A percentile compares a stretch with the other conserved stretches of the same genome.
Conservation (phyloP, 106 monocot species). For the Dendrobium catenatum region DNA sequence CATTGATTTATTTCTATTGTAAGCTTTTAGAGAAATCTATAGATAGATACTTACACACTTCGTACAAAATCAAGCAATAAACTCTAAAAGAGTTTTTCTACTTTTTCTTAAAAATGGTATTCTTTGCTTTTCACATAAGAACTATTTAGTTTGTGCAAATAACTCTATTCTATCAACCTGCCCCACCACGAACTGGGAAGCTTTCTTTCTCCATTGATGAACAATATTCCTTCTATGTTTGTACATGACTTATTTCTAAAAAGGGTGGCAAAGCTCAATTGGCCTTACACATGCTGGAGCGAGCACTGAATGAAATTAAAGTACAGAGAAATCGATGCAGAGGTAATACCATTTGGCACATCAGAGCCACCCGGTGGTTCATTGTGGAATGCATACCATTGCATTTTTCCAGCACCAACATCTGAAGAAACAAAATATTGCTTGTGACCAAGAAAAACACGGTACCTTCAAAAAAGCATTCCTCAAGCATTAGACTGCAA, state of each 20-base stretch:
- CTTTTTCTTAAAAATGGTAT: too few species aligned
- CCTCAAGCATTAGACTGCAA: neutral
- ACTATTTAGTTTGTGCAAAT: neutral
- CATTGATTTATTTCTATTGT: too few species aligned
- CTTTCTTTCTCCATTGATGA: neutral
- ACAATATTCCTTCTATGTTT: neutral
- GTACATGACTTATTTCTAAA: neutral
- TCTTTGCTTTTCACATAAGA: neutral
- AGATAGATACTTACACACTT: too few species aligned
- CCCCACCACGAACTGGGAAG: neutral
- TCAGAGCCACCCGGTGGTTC: conserved; percentile 89
- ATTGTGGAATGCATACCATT: conserved; percentile 99
- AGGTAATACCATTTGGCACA: conserved; percentile 67
- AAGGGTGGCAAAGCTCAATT: neutral
- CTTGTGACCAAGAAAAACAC: conserved; percentile 98
- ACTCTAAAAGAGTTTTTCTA: too few species aligned
- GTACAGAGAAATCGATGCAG: conserved; percentile 8
- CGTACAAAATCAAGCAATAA: too few species aligned
- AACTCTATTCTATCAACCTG: neutral
- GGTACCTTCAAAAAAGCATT: conserved; percentile 60
- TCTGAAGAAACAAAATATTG: conserved; percentile 99
- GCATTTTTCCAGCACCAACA: conserved; percentile 98
- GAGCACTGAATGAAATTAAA: neutral
- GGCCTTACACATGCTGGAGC: neutral
- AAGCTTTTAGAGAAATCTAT: too few species aligned